phyloP scores from a whole-genome alignment of 2,329 filamentous ascomycete species.

The Fusarium albidum region DNA sequence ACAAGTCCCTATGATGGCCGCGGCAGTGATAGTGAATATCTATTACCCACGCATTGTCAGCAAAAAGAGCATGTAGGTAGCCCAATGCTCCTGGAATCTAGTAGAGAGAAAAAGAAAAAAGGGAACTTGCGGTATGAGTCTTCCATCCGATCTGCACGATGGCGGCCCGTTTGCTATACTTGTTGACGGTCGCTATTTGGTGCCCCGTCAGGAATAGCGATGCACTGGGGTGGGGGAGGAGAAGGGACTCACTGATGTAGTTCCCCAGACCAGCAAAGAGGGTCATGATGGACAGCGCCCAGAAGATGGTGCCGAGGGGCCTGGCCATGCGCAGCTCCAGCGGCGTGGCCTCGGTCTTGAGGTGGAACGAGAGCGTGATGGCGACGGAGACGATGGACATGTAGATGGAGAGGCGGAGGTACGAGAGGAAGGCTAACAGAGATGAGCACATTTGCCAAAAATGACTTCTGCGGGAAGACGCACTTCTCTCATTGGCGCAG shows the following conservation, averaged over 20 bases:
- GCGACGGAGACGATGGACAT: slow-evolving; percentile 90
- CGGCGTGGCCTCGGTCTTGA: slow-evolving; percentile 74
- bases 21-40: slow-evolving; percentile 69
- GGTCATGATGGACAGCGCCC: slow-evolving; percentile 80
- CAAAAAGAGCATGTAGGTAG: neutral
- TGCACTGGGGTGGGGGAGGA: neutral
- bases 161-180: slow-evolving; percentile 80
- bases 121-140: slow-evolving; percentile 76
- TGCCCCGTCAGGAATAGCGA: slow-evolving; percentile 5
- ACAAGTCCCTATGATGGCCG: slow-evolving; percentile 71
- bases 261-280: slow-evolving; percentile 81
- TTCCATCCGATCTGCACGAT: slow-evolving; percentile 95
- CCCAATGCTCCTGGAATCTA: too few species aligned
- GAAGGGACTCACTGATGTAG: slow-evolving; percentile 79
- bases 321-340: slow-evolving; percentile 80
- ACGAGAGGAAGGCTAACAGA: slow-evolving; percentile 78
- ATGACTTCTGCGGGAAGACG: too few species aligned
- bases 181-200: slow-evolving; percentile 73
- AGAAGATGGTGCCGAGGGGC: slow-evolving; percentile 89
- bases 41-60: slow-evolving; percentile 41
- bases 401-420: slow-evolving; percentile 87
- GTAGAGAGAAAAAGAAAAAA: too few species aligned
- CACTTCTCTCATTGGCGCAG: slow-evolving; percentile 80
- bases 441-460: neutral
- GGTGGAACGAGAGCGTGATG: slow-evolving; percentile 92